Conservation (phyloP, 2,329 filamentous ascomycete species). For the Ilyonectria mors-panacis region DNA sequence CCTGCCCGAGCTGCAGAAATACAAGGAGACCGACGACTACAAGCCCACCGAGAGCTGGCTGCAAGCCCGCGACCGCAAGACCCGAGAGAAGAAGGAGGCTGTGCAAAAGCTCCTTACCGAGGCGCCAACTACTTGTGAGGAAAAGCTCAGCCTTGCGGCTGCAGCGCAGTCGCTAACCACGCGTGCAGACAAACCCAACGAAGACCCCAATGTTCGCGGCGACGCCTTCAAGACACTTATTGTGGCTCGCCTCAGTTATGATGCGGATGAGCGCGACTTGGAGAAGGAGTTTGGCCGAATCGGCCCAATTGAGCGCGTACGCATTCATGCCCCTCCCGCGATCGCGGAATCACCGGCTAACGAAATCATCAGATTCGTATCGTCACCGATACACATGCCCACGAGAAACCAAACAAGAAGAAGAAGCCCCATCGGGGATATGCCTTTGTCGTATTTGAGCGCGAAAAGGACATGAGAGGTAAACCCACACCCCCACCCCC, state of each 20-base stretch:
- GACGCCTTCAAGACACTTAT: slow-evolving; percentile 97
- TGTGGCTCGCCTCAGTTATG: slow-evolving; percentile 90
- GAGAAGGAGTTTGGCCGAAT: slow-evolving; percentile 95
- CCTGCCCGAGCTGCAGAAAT: slow-evolving; percentile 80
- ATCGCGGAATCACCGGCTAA: slow-evolving; percentile 33
- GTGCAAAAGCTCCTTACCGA: slow-evolving; percentile 76
- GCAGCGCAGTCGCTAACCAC: slow-evolving; percentile 33
- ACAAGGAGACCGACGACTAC: slow-evolving; percentile 84
- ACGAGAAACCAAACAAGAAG: slow-evolving; percentile 80
- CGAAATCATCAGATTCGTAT: slow-evolving; percentile 81
- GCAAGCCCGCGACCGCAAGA: slow-evolving; percentile 86
- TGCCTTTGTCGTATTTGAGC: slow-evolving; percentile 96
- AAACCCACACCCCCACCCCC: slow-evolving; percentile 65
- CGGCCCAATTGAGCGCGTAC: slow-evolving; percentile 91
- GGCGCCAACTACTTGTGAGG: slow-evolving; percentile 74
- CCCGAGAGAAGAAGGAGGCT: slow-evolving; percentile 81
- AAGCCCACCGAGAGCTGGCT: slow-evolving; percentile 93
- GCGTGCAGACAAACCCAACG: slow-evolving; percentile 79
- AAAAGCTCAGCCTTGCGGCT: background rate
- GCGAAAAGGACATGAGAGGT: slow-evolving; percentile 99
- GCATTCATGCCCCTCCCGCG: slow-evolving; percentile 46
- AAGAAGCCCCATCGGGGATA: slow-evolving; percentile 90
- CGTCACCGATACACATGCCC: slow-evolving; percentile 81
- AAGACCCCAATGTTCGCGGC: slow-evolving; percentile 91
- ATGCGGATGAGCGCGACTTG: slow-evolving; percentile 89